Evolutionary conservation across 2,329 filamentous ascomycete species (phyloP), one percentile per base, ranked within the genome.

Genomic region (Penicillium psychrosexuale): DNA sequence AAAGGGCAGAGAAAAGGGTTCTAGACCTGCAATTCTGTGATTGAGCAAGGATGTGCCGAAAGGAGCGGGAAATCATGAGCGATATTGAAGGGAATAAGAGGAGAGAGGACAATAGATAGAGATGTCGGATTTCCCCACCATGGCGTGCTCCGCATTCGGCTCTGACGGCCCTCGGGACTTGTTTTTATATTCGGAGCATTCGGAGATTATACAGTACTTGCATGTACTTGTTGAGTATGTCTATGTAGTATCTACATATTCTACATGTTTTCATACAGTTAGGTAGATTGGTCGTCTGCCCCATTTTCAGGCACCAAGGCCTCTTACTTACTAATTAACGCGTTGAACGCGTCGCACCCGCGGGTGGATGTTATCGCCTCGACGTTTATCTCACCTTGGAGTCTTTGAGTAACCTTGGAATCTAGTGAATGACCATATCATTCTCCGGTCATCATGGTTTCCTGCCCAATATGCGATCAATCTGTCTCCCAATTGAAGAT

Each of bases 381-480:
- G 43, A 27, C 19, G 38, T 43, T 46, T 46, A 46, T 30, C 28
- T 43, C 28, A 24, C 9, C 28, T 34, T 15, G 11, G 43, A 50
- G 37, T 31, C 15, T 44, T n/a, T 39, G 22, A 17, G 28, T 43
- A 44, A 28, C 15, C 22, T 24, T 24, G 22, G 5, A 24, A 24
- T 24, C 15, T 31, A 31, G 15, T 40, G 27, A 40, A 50, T 49
- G 17, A 44, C 39, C 30, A 39, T 22, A 13, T 36, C 38, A 53
- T 36, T 27, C 19, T 28, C 30, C 8, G 19, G 34, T 40, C 55
- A 65, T 34, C 51, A 76, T 76, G 80, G 89, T 95, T 63, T 82
- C 84, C 66, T 96, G 91, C 70, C 91, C 91, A 15, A 89, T 92
- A 62, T 96, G 91, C 78, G 80, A 83, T 68, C 87, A 88, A 65